Evolutionary conservation across 2,329 filamentous ascomycete genomes (phyloP).

Genomic region (Penicillium sp.): DNA sequence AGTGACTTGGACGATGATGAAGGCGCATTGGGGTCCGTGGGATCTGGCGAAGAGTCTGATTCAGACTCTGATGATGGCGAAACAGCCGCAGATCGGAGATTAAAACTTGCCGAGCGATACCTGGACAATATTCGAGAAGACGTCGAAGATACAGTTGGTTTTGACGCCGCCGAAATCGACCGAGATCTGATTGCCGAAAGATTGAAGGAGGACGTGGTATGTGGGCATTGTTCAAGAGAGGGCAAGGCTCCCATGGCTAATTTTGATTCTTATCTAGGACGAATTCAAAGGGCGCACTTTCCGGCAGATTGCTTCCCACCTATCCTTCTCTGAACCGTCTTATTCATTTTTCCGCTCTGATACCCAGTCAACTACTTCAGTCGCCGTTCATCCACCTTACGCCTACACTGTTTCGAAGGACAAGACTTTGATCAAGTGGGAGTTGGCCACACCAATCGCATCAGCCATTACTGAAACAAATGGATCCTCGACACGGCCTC

Average conservation of each 20-base stretch:
- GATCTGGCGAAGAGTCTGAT: slow-evolving; percentile 55
- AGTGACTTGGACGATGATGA: slow-evolving; percentile 75
- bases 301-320: slow-evolving; percentile 72
- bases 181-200: slow-evolving; percentile 88
- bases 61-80: slow-evolving; percentile 76
- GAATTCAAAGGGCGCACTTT: slow-evolving; percentile 91
- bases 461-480: slow-evolving; percentile 51
- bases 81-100: slow-evolving; percentile 83
- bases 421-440: slow-evolving; percentile 84
- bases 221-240: slow-evolving; percentile 24
- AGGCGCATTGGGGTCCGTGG: slow-evolving; percentile 52
- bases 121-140: slow-evolving; percentile 86
- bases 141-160: slow-evolving; percentile 74
- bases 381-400: slow-evolving; percentile 77
- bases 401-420: slow-evolving; percentile 91
- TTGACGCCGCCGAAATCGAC: slow-evolving; percentile 93
- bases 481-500: slow-evolving; percentile 66
- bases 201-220: slow-evolving; percentile 81
- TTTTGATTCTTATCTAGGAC: slow-evolving; percentile 50
- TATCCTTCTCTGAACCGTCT: slow-evolving; percentile 69
- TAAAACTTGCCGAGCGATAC: slow-evolving; percentile 88
- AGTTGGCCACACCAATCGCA: slow-evolving; percentile 60
- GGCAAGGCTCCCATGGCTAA: slow-evolving; percentile 19
- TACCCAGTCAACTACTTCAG: slow-evolving; percentile 74
- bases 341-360: slow-evolving; percentile 78